Evolutionary conservation across 768 basidiomycete species (phyloP), one percentile per base, ranked within the genome.

Genomic region (Russula ochroleuca): DNA sequence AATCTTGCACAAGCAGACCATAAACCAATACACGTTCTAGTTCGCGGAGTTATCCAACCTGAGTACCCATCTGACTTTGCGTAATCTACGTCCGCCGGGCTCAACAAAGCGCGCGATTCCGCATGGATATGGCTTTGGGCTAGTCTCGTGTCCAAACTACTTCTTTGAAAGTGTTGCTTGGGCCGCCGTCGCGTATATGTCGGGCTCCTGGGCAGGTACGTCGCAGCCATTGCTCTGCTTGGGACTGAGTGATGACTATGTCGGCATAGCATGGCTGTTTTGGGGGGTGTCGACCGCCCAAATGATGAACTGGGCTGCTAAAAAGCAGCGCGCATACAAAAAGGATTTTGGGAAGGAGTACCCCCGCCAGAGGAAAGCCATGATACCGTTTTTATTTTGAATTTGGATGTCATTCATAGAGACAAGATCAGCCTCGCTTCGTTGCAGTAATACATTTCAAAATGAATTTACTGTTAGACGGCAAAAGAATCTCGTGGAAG

Each of bases 71-170:
- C 70, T 94, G 62, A 92, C 83, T 15, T 81, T 98, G 21, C 88
- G 93, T 54, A 79, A 81, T 45, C 84, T 99, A 50, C 90, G 97
- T 23, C 93, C 96, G 0, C 77, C 82, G 25, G 92, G 91, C 17
- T 82, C 87, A 7, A 86, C 83, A 63, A 83, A 80, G 60, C 88
- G 96, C 53, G 87, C 82, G n/a, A 88, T 97, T 68, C 97, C 97
- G 0, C 76, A 79, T n/a, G 96, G 97, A 28, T 96, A 94, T 68
- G 95, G 94, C 7, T 99, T 98, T 77, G 79, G 85, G 59, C 75
- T 83, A n/a, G 82, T 95, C 45, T 89, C 92, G 7, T 90, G 83
- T 78, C 93, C 96, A 17, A 98, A 99, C 75, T 99, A 99, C 77
- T 86, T 91, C 72, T 98, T 95, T 71, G 97, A 99, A 76, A 81